These are phyloP conservation scores for Paratinospora sagittata DNA, from an alignment of 164 flowering plant species.

Conservation along the genomic window DNA sequence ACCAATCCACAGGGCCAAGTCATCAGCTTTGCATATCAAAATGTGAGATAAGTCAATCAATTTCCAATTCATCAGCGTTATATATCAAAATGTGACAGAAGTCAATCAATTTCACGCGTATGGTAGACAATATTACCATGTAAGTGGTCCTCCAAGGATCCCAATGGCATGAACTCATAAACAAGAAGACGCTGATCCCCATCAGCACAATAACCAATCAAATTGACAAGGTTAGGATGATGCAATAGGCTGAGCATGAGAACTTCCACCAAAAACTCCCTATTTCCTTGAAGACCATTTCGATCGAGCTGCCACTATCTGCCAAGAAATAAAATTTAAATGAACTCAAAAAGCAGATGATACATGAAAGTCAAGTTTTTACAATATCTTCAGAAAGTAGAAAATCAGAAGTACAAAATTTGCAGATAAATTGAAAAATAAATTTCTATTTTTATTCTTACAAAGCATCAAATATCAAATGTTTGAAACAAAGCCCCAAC, in stretches of 20 bases:
- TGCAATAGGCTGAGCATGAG: constrained; percentile 92
- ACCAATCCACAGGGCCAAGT: background rate
- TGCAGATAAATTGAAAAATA: too few species aligned
- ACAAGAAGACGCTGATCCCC: constrained; percentile 96
- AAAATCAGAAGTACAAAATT: background rate
- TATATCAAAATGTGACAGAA: constrained; percentile 4
- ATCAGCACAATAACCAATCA: constrained; percentile 92
- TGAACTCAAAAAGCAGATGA: constrained; percentile 1
- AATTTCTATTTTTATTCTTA: too few species aligned
- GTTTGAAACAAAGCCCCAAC: constrained; percentile 5
- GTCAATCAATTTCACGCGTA: background rate
- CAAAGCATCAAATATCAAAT: background rate
- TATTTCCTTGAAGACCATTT: constrained; percentile 87
- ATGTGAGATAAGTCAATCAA: background rate
- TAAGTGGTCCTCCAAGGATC: constrained; percentile 89
- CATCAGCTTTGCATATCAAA: background rate
- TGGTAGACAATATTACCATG: constrained; percentile 45
- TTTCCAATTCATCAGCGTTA: background rate
- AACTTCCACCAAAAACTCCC: constrained; percentile 90
- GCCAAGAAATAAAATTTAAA: constrained; percentile 18
- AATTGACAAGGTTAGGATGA: constrained; percentile 79
- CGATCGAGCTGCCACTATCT: constrained; percentile 94
- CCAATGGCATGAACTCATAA: constrained; percentile 88
- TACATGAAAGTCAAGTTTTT: background rate
- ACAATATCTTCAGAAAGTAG: background rate